Percentiles rank a stretch among this genome's conserved stretches.
Conservation (phyloP, 2,329 filamentous ascomycete species). For the Exserohilum rostratum region DNA sequence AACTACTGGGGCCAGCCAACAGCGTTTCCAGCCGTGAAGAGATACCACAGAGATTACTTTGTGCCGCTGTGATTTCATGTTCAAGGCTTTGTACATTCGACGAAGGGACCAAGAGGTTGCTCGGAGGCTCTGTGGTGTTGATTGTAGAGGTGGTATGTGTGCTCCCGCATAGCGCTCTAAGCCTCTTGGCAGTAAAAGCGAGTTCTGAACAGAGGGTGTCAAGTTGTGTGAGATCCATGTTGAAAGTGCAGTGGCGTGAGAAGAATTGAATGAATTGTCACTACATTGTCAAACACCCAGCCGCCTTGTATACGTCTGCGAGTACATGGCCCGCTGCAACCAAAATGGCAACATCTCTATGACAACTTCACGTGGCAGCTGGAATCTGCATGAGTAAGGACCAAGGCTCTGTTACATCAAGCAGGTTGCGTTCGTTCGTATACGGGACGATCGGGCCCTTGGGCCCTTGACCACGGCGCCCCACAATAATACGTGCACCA, state of each 20-base stretch:
- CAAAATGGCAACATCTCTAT: too few species aligned
- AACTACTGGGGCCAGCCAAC: conserved; percentile 3
- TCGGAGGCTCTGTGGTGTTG: neutral
- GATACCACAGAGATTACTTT: conserved; percentile 3
- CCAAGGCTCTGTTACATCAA: neutral
- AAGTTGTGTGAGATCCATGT: conserved; percentile 5
- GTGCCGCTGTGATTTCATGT: conserved; percentile 1
- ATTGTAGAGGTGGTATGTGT: neutral
- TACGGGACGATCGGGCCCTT: too few species aligned
- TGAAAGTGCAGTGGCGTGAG: too few species aligned
- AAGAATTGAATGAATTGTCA: too few species aligned
- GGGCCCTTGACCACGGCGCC: too few species aligned
- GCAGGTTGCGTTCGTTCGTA: neutral
- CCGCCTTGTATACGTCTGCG: too few species aligned
- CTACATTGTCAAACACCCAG: too few species aligned
- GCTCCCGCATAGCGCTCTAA: conserved; percentile 2
- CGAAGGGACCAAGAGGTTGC: neutral
- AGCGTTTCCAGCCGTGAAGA: conserved; percentile 3
- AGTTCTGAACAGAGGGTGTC: conserved; percentile 5
- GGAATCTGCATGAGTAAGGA: too few species aligned
- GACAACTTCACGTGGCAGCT: too few species aligned
- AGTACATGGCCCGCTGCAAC: too few species aligned
- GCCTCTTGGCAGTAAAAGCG: neutral
- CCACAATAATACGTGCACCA: too few species aligned
- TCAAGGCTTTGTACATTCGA: neutral